Evolutionary conservation across 2,329 filamentous ascomycete species (phyloP).

Genomic region (Capronia coronata): DNA sequence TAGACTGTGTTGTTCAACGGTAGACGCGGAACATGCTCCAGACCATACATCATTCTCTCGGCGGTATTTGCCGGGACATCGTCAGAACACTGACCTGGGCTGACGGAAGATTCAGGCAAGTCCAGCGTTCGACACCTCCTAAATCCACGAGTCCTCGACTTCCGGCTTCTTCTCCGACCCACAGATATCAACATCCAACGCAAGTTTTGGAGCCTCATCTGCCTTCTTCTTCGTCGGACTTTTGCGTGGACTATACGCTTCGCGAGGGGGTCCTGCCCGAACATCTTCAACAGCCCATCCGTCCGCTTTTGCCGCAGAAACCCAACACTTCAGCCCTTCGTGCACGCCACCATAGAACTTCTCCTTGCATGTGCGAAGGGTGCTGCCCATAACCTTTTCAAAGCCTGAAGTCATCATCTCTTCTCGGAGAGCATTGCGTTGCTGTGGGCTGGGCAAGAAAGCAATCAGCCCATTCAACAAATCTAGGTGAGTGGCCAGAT

Average conservation of each 20-base stretch:
- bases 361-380: constrained; percentile 85
- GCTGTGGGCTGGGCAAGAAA: constrained; percentile 61
- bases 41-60: too few relatives aligned
- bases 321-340: constrained; percentile 81
- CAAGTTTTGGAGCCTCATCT: constrained; percentile 52
- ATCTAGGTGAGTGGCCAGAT: constrained; percentile 85
- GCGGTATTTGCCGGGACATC: too few relatives aligned
- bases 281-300: constrained; percentile 80
- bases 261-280: constrained; percentile 47
- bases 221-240: constrained; percentile 47
- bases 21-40: too few relatives aligned
- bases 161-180: not conserved
- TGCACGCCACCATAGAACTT: constrained; percentile 95
- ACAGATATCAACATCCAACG: constrained; percentile 35
- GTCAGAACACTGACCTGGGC: too few relatives aligned
- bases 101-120: too few relatives aligned
- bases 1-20: too few relatives aligned
- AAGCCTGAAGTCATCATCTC: constrained; percentile 78
- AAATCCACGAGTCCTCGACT: not conserved
- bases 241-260: constrained; percentile 37
- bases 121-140: too few relatives aligned
- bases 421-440: constrained; percentile 71
- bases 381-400: constrained; percentile 81
- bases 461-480: constrained; percentile 86
- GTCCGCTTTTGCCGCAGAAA: constrained; percentile 78